These are phyloP conservation scores for Colletotrichum noveboracense DNA, from an alignment of 2,329 filamentous ascomycete genomes.

Conservation along the genomic window DNA sequence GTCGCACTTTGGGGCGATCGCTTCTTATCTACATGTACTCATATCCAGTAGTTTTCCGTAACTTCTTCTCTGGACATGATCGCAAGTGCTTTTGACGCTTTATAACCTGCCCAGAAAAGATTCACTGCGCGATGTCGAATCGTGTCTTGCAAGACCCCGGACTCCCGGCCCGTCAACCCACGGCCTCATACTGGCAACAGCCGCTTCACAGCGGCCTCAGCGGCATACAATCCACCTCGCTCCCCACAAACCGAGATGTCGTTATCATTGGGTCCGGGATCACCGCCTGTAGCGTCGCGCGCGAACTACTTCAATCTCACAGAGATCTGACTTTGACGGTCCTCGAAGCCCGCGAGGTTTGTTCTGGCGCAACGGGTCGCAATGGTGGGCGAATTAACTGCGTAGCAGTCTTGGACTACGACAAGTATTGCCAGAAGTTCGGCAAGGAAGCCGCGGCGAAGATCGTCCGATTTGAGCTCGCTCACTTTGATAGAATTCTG, in stretches of 20 bases:
- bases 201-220: conserved; percentile 42
- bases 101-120: rapidly evolving
- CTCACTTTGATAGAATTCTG: background rate
- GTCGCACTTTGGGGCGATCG: background rate
- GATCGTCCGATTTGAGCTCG: background rate
- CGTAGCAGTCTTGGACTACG: background rate
- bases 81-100: background rate
- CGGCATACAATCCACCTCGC: conserved; percentile 8
- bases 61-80: background rate
- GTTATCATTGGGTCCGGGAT: conserved; percentile 62
- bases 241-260: conserved; percentile 48
- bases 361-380: background rate
- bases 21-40: background rate
- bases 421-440: background rate
- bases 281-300: conserved; percentile 47
- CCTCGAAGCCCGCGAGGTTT: background rate
- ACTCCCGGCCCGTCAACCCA: background rate
- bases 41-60: background rate
- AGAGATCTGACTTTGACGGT: background rate
- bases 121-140: background rate
- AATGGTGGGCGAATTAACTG: background rate
- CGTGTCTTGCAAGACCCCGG: background rate
- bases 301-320: conserved; percentile 24
- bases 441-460: background rate
- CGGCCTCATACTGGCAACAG: conserved; percentile 26